Evolutionary conservation across 2,329 filamentous ascomycete genomes (phyloP).

Genomic region (Chlorencoelia australis): DNA sequence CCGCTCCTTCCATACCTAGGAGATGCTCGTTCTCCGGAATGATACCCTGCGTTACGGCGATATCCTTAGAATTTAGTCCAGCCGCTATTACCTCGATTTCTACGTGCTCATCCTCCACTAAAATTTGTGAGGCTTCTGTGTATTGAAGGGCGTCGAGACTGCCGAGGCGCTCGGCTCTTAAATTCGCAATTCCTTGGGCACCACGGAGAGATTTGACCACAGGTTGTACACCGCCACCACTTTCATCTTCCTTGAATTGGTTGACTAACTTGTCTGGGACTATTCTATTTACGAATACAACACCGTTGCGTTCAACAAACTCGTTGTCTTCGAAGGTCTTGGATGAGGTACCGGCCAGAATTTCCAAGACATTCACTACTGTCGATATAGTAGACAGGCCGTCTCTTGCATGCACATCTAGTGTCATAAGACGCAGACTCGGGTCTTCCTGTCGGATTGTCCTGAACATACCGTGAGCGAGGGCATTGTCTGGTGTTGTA

Average conservation of each 20-base stretch:
- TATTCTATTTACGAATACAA: conserved; percentile 20
- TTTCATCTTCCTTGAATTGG: conserved; percentile 1
- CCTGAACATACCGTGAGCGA: conserved; percentile 28
- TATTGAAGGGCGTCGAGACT: conserved; percentile 8
- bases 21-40: conserved; percentile 11
- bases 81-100: conserved; percentile 18
- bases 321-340: conserved; percentile 17
- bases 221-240: background rate
- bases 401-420: conserved; percentile 9
- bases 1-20: conserved; percentile 20
- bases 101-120: conserved; percentile 4
- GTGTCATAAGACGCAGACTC: conserved; percentile 6
- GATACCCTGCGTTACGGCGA: conserved; percentile 15
- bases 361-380: conserved; percentile 4
- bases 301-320: conserved; percentile 24
- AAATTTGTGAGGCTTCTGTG: conserved; percentile 2
- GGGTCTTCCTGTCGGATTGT: conserved; percentile 16
- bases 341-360: too few species aligned
- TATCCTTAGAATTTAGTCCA: conserved; percentile 15
- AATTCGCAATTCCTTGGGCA: background rate
- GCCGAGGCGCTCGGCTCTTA: conserved; percentile 8
- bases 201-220: conserved; percentile 1
- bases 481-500: conserved; percentile 24
- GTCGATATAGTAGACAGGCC: conserved; percentile 1
- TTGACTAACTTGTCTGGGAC: conserved; percentile 16